Evolutionary conservation across 768 basidiomycete species (phyloP).

Genomic region (Termitomyces sp.): DNA sequence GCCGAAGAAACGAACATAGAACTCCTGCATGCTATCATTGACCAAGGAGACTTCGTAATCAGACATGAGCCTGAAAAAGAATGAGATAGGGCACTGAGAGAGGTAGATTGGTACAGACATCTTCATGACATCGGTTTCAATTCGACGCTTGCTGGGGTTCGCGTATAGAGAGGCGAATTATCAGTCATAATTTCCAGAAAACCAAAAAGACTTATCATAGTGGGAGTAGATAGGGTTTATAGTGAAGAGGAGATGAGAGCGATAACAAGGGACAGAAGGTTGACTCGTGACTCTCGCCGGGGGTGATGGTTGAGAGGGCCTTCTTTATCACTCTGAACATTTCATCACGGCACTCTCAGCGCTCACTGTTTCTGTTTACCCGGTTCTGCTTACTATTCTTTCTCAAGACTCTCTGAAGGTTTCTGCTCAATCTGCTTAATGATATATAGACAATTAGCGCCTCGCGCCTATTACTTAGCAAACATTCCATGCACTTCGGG

Average conservation of each 20-base stretch:
- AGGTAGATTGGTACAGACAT: conserved; percentile 47
- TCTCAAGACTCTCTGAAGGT: not conserved
- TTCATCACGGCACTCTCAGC: not conserved
- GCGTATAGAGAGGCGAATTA: conserved; percentile 40
- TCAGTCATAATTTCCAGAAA: conserved; percentile 1
- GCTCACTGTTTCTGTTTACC: not conserved
- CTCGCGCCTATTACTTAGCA: not conserved
- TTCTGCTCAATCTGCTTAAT: not conserved
- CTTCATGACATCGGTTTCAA: conserved; percentile 99
- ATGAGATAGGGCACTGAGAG: conserved; percentile 6
- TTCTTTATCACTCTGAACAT: not conserved
- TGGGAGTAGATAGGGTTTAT: conserved; percentile 7
- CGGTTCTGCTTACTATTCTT: not conserved
- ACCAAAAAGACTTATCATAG: conserved; percentile 53
- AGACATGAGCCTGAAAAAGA: conserved; percentile 76
- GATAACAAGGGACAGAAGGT: conserved; percentile 5
- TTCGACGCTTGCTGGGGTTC: conserved; percentile 83
- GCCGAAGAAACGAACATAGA: conserved; percentile 94
- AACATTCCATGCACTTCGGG: not conserved
- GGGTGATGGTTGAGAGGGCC: not conserved
- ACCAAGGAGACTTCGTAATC: conserved; percentile 97
- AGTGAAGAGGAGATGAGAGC: not conserved
- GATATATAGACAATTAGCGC: conserved; percentile 1
- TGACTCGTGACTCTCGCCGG: conserved; percentile 2
- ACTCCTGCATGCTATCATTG: conserved; percentile 99